These are phyloP conservation scores for Penicillium ochrochloron DNA, from an alignment of 495 filamentous ascomycete genomes.

Conservation along the genomic window DNA sequence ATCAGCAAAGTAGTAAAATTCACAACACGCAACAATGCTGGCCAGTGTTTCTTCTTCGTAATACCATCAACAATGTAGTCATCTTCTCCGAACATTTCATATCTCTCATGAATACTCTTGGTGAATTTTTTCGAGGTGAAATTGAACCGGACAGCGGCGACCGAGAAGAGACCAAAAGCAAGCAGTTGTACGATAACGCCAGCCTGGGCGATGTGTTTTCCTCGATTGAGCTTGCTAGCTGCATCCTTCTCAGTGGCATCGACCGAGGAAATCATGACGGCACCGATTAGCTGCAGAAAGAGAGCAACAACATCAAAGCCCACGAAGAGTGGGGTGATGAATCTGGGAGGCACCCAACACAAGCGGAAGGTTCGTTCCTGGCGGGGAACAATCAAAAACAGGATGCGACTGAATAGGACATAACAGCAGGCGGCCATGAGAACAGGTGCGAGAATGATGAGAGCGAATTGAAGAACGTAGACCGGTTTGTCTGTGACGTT, in stretches of 20 bases:
- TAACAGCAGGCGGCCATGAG: slow-evolving; percentile 61
- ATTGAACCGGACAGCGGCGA: slow-evolving; percentile 43
- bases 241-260: slow-evolving; percentile 29
- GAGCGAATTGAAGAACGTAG: slow-evolving; percentile 43
- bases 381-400: slow-evolving; percentile 50
- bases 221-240: slow-evolving; percentile 35
- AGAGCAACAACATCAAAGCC: slow-evolving; percentile 39
- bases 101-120: slow-evolving; percentile 31
- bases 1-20: slow-evolving; percentile 60
- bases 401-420: slow-evolving; percentile 55
- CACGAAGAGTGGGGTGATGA: slow-evolving; percentile 39
- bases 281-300: slow-evolving; percentile 35
- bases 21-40: slow-evolving; percentile 52
- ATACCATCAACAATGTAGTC: slow-evolving; percentile 35
- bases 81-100: slow-evolving; percentile 33
- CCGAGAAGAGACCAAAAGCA: slow-evolving; percentile 49
- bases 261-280: slow-evolving; percentile 43
- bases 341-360: slow-evolving; percentile 54
- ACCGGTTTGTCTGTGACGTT: slow-evolving; percentile 32
- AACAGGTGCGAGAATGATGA: slow-evolving; percentile 46
- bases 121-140: slow-evolving; percentile 48
- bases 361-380: slow-evolving; percentile 41
- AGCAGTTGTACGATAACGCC: slow-evolving; percentile 48
- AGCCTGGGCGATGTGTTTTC: slow-evolving; percentile 45
- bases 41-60: slow-evolving; percentile 51